Percentiles rank a stretch among this genome's conserved stretches.
Evolutionary conservation across 352 stramenopile genomes (phyloP).

Genomic region (Phytophthora constricta): DNA sequence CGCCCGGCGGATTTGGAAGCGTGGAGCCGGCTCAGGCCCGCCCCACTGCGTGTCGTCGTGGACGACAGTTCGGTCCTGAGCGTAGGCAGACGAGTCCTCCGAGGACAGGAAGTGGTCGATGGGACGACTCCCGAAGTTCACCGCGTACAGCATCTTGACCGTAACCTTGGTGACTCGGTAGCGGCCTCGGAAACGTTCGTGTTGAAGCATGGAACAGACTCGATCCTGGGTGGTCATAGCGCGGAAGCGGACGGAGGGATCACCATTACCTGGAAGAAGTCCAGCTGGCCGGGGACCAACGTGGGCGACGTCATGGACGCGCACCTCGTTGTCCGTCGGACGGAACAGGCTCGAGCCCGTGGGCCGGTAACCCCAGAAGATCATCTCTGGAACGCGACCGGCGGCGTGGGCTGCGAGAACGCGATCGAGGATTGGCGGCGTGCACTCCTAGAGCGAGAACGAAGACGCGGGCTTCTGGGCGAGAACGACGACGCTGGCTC

Average conservation of each 20-base stretch:
- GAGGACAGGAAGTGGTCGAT: constrained; percentile 22
- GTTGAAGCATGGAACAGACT: constrained; percentile 15
- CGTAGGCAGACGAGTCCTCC: background rate
- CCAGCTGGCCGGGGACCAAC: too few relatives aligned
- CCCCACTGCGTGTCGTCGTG: constrained; percentile 14
- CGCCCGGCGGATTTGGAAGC: background rate
- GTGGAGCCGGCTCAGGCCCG: background rate
- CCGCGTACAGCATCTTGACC: constrained; percentile 21
- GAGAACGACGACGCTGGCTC: background rate
- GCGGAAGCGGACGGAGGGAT: background rate
- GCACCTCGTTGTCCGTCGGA: too few relatives aligned
- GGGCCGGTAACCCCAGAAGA: background rate
- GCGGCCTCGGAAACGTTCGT: background rate
- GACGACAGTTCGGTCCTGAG: constrained; percentile 8
- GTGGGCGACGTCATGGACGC: too few relatives aligned
- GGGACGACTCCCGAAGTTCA: too few relatives aligned
- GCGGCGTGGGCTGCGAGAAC: too few relatives aligned
- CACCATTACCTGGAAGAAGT: background rate
- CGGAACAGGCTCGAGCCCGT: background rate
- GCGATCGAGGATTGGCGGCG: too few relatives aligned
- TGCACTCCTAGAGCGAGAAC: too few relatives aligned
- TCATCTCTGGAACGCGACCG: too few relatives aligned
- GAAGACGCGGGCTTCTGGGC: too few relatives aligned
- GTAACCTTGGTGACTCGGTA: constrained; percentile 19
- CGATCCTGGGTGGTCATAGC: background rate